Base-by-base conservation (phyloP, 2,329 filamentous ascomycete genomes). In the Trichoderma sp. region DNA sequence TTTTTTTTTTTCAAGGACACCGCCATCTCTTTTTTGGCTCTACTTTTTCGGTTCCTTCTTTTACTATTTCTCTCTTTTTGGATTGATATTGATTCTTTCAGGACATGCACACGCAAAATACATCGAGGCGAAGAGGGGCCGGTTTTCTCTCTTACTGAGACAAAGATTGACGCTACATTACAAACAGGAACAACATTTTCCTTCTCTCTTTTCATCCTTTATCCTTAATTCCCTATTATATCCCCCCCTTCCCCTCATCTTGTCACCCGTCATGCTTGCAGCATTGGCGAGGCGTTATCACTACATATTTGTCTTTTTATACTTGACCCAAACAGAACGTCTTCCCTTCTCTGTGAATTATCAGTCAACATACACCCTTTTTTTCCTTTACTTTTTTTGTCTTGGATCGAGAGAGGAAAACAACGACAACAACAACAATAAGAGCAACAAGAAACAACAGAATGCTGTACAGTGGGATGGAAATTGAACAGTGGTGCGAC, bases 101-200 rank as follows among this genome's bases (percentile, higher is more conserved):
- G 67, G 57, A 70, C 66, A 70, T 26, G 32, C 39, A 36, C 57
- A 60, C 57, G 57, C 57, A 60, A 57, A 21, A 67, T 43, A 67
- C 39, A 62, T 62, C 32, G 24, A 64, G 26, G 61, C 60, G 34
- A 34, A 34, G 58, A 57, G 58, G 34, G 58, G 57, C 62, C 26
- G 43, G n/a, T 58, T 36, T 69, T 66, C 56, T 65, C 53, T 71
- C 51, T 30, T 51, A 62, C 57, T 61, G 67, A 51, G 67, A 70
- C 39, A 62, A 70, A 70, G 67, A 70, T 61, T 70, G 67, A 70
- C 57, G 67, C 57, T 36, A 61, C 32, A 70, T 70, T n/a, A 62
- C 67, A 28, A 28, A 51, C 67, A 62, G 32, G 56, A 43, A 69
- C 53, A 58, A 51, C 53, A 58, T 21, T 26, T 58, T 26, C 58